Evolutionary conservation across 371 early-diverging fungal species (phyloP).

Genomic region (Mortierella sp.): DNA sequence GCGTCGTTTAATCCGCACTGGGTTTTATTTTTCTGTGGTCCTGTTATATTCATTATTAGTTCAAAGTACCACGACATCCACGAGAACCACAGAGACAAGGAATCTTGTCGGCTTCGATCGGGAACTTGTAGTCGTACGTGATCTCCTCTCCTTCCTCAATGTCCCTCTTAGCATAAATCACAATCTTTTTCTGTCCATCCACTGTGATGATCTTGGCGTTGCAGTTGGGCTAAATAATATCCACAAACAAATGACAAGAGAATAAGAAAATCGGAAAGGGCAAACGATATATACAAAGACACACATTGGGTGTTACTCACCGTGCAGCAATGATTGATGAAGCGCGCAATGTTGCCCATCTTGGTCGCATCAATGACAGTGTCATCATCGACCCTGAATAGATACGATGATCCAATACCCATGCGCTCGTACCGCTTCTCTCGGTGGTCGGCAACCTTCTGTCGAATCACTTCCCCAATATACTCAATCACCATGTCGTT

Average conservation of each 20-base stretch:
- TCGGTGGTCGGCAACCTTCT: constrained; percentile 94
- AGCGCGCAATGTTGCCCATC: constrained; percentile 96
- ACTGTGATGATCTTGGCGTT: constrained; percentile 91
- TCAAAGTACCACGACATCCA: constrained; percentile 80
- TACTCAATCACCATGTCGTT: constrained; percentile 98
- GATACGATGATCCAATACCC: constrained; percentile 95
- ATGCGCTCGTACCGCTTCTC: constrained; percentile 91
- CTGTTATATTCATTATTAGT: too few relatives aligned
- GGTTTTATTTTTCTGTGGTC: too few relatives aligned
- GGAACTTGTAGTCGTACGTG: constrained; percentile 99
- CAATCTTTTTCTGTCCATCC: constrained; percentile 91
- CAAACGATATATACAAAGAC: constrained; percentile 4
- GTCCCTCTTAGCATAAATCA: constrained; percentile 90
- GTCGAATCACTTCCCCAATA: constrained; percentile 97
- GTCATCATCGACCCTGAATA: constrained; percentile 97
- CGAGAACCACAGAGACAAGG: constrained; percentile 93
- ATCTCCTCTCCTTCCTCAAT: constrained; percentile 97
- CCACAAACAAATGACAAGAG: not conserved
- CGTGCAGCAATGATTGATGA: constrained; percentile 98
- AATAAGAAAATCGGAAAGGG: constrained; percentile 6
- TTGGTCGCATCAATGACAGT: constrained; percentile 98
- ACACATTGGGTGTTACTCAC: constrained; percentile 59
- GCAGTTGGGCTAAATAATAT: constrained; percentile 99
- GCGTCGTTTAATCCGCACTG: not conserved
- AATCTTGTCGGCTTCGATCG: constrained; percentile 92